Percentiles rank a stretch among this genome's conserved stretches.
Conservation (phyloP, 495 filamentous ascomycete genomes). For the Podospora sp. region DNA sequence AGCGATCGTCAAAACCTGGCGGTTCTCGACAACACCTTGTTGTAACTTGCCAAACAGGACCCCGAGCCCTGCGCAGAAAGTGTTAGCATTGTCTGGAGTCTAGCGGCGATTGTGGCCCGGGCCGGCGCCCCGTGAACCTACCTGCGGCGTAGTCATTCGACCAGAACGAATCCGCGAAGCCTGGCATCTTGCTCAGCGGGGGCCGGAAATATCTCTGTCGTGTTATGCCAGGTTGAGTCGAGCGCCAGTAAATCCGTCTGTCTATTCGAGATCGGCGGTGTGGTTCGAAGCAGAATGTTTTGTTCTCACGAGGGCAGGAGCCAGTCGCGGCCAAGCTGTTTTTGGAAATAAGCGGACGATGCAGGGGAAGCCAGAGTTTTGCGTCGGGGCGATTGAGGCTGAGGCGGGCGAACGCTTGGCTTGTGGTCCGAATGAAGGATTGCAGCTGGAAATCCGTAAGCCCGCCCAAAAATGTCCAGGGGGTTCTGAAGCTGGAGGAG, state of each 20-base stretch:
- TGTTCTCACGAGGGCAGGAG: not conserved
- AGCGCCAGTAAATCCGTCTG: not conserved
- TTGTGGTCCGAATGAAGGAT: constrained; percentile 12
- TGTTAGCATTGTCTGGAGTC: constrained; percentile 23
- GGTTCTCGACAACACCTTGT: constrained; percentile 92
- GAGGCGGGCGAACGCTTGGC: constrained; percentile 27
- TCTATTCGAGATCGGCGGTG: not conserved
- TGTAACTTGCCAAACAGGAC: constrained; percentile 97
- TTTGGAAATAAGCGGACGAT: constrained; percentile 3
- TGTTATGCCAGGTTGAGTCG: constrained; percentile 2
- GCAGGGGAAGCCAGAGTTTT: constrained; percentile 33
- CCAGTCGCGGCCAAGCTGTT: constrained; percentile 9
- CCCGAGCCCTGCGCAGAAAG: constrained; percentile 65
- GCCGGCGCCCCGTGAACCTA: constrained; percentile 40
- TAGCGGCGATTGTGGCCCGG: constrained; percentile 8
- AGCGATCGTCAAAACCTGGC: constrained; percentile 87
- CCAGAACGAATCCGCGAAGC: constrained; percentile 95
- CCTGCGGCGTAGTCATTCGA: constrained; percentile 89
- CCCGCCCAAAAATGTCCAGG: constrained; percentile 7
- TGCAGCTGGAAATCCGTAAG: constrained; percentile 15
- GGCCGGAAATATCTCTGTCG: constrained; percentile 17
- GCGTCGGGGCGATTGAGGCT: constrained; percentile 31
- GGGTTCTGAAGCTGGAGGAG: constrained; percentile 3
- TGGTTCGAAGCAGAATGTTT: not conserved
- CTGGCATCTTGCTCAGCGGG: constrained; percentile 60